Evolutionary conservation across 768 basidiomycete genomes (phyloP), one percentile per base, ranked within the genome.

Genomic region (Holtermannia corniformis): DNA sequence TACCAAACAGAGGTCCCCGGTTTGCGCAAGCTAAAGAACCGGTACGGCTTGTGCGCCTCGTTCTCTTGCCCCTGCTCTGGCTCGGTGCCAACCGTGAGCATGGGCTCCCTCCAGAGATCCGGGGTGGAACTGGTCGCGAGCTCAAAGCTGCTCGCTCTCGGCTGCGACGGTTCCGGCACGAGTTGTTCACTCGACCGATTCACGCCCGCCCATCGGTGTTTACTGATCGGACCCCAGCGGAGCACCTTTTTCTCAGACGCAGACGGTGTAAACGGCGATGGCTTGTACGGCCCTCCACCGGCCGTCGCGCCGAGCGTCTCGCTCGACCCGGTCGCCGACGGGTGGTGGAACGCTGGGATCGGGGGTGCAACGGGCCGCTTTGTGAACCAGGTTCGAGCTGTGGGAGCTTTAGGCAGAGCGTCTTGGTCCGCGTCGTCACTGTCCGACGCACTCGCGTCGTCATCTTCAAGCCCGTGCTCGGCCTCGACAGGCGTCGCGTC

Each of bases 201-300:
- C 14, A 20, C 37, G 23, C 53, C 28, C 16, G 51, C 55, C 61
- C 61, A 60, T 16, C 56, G 42, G 27, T 62, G 54, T 52, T 61
- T 60, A 32, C 41, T 41, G 44, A 71, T 48, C 14, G 70, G 63
- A 24, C 63, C 64, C 70, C 67, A 72, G 41, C 67, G 67, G 11
- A 72, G 55, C 37, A 61, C 61, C 51, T 67, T 60, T 56, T 72
- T 69, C 54, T 72, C 70, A 24, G 55, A 59, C 11, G 62, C 63
- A 22, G 62, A 62, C 4, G 70, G 70, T 4, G 70, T 66, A 46
- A 72, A 72, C 5, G 55, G 70, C 25, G 55, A 61, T 27, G 54
- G 40, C 37, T 61, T 55, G 50, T 58, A 63, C 51, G 27, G 53
- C 59, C 16, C n/a, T n/a, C 32, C 37, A 44, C 58, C 57, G 5